Evolutionary conservation across 2,329 filamentous ascomycete species (phyloP).

Genomic region (Orbilia quercus): DNA sequence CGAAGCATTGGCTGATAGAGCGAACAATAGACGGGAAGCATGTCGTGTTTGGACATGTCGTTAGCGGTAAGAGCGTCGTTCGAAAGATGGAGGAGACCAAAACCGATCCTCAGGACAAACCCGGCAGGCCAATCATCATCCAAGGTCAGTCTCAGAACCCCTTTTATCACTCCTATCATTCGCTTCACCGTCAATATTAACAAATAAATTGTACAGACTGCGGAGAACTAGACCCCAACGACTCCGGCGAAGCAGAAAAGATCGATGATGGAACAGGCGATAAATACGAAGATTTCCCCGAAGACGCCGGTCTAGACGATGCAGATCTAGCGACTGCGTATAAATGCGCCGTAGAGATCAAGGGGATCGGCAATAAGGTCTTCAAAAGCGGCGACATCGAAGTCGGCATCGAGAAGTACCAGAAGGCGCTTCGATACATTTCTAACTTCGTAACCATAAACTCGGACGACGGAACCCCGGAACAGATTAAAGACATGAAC

Average conservation of each 20-base stretch:
- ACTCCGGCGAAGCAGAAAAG: slow-evolving; percentile 74
- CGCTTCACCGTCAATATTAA: background rate
- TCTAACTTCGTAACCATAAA: slow-evolving; percentile 80
- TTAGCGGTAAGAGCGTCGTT: slow-evolving; percentile 90
- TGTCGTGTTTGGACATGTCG: slow-evolving; percentile 94
- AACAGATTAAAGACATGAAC: slow-evolving; percentile 74
- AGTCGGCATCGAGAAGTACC: slow-evolving; percentile 86
- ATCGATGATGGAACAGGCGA: slow-evolving; percentile 84
- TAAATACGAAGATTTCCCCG: slow-evolving; percentile 93
- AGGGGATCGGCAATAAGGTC: slow-evolving; percentile 89
- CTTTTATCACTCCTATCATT: background rate
- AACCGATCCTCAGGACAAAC: slow-evolving; percentile 81
- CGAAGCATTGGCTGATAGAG: slow-evolving; percentile 3
- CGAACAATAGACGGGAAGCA: slow-evolving; percentile 82
- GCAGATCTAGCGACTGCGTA: slow-evolving; percentile 76
- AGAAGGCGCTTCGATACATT: slow-evolving; percentile 89
- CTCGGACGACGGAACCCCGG: slow-evolving; percentile 75
- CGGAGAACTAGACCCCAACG: slow-evolving; percentile 81
- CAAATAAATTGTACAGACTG: slow-evolving; percentile 70
- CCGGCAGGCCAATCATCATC: slow-evolving; percentile 77
- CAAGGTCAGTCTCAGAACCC: slow-evolving; percentile 62
- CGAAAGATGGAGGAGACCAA: slow-evolving; percentile 87
- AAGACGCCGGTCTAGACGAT: slow-evolving; percentile 74
- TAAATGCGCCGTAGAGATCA: slow-evolving; percentile 84
- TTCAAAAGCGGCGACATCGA: slow-evolving; percentile 82